Evolutionary conservation across 2,329 filamentous ascomycete species (phyloP), one percentile per base, ranked within the genome.

Genomic region (Aspergillus sp.): DNA sequence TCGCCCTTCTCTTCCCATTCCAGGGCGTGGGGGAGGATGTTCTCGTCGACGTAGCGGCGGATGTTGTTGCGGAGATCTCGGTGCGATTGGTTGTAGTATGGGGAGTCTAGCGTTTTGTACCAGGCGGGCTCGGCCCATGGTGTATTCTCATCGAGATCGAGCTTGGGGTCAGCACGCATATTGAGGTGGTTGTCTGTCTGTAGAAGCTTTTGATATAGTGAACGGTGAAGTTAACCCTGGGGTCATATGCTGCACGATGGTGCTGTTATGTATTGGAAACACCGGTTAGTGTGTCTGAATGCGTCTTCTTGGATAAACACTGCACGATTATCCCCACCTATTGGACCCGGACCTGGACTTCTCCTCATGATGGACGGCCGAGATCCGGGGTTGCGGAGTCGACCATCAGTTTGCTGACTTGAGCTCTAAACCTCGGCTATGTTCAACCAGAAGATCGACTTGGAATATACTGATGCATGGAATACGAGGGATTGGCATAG

Each of bases 61-160:
- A 50, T 31, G 19, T 45, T 31, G 21, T 50, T 32, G 17, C 47
- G 40, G 5, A 50, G 38, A 11, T 7, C 9, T 2, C 47, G 23
- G 20, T 50, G 47, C 7, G 36, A 43, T 10, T 45, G n/a, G 14
- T 44, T 50, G 19, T 50, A 50, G 10, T 44, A 44, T 6, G 47
- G 47, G 3, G 38, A 44, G 5, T 29, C 40, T 6, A 44, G 5
- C 1, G 38, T 20, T 5, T 44, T 21, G 40, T 50, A 50, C 47
- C 47, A 50, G 1, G 21, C 38, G 4, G 47, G 47, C 6, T 50
- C 47, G 21, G 29, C 25, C 45, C 38, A 41, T 3, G 38, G 38
- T 11, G 16, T 41, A 4, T 16, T 19, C 14, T 41, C 38, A 10
- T 41, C 38, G 17, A 41, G 38, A 19, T 41, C 4, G n/a, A 41